Conservation (phyloP, 768 basidiomycete genomes). For the Mycena rosella region DNA sequence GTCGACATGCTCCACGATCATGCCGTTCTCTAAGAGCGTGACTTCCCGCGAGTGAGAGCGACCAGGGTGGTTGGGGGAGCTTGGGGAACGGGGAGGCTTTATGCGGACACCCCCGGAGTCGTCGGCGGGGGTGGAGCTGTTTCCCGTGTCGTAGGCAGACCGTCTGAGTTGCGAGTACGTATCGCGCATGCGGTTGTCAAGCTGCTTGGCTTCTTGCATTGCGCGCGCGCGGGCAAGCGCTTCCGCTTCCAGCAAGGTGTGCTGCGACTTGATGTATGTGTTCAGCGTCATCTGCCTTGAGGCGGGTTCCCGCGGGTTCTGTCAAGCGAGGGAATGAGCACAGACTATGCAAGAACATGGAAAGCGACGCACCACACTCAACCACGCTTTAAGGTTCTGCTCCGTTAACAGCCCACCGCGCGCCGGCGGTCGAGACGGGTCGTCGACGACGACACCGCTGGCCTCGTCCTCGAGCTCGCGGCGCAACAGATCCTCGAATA, state of each 20-base stretch:
- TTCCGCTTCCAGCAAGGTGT: constrained; percentile 85
- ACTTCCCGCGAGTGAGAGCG: constrained; percentile 77
- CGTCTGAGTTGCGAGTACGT: constrained; percentile 84
- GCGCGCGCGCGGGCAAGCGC: constrained; percentile 82
- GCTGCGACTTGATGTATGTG: constrained; percentile 86
- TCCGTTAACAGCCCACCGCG: constrained; percentile 80
- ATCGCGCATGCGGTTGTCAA: constrained; percentile 85
- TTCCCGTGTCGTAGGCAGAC: constrained; percentile 80
- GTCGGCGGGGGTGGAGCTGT: constrained; percentile 57
- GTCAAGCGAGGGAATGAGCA: constrained; percentile 18
- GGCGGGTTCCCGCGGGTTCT: constrained; percentile 94
- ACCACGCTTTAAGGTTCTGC: constrained; percentile 85
- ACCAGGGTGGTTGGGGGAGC: constrained; percentile 52
- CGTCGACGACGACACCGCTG: constrained; percentile 63
- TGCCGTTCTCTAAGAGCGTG: constrained; percentile 87
- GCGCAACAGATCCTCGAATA: constrained; percentile 80
- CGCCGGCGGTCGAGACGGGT: constrained; percentile 69
- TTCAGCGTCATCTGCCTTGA: constrained; percentile 87
- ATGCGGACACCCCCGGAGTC: constrained; percentile 78
- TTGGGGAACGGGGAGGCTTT: constrained; percentile 67
- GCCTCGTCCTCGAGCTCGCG: constrained; percentile 80
- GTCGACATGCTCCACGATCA: constrained; percentile 91
- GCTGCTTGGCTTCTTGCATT: constrained; percentile 79
- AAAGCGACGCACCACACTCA: constrained; percentile 70
- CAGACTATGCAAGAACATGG: constrained; percentile 20